Base-by-base conservation (phyloP, 352 stramenopile species). In the Pythium myriotylum region DNA sequence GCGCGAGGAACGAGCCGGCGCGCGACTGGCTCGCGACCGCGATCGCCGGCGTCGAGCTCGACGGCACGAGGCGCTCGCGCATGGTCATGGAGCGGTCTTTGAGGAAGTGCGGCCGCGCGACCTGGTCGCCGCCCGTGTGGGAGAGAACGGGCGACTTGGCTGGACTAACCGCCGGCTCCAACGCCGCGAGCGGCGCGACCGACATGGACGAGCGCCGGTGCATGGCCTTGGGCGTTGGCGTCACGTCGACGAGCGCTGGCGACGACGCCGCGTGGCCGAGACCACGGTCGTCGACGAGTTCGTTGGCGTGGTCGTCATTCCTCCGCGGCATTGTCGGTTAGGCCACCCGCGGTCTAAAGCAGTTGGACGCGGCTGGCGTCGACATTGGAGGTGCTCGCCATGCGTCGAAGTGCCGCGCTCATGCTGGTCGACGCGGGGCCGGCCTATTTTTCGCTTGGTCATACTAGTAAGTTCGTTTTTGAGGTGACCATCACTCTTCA, bases 61-160 rank as follows among this genome's bases (percentile, higher is more conserved):
- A 72, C 16, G 68, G 49, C 17, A 50, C 54, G 24, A 67, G 19
- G 2, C 62, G 42, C 29, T 82, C 61, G 0, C 68, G 62, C 47
- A 84, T 68, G 3, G 81, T 87, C 9, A 68, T 72, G 0, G 81
- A 84, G 2, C 74, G 68, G 37, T 88, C 70, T 41, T 87, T 84
- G 14, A 88, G 62, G 48, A 80, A 90, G 20, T 72, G 70, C 9
- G 73, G 76, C 0, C 70, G 67, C 29, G 79, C 51, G 2, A 68
- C 60, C 67, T 73, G 74, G 57, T 87, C 77, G 5, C 68, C 71
- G 4, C 66, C 69, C 17, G 67, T 43, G n/a, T n/a, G n/a, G n/a
- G n/a, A n/a, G 12, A 74, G 43, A 24, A 29, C 17, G 9, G 42
- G 24, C 42, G 50, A 26, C 27, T 22, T 53, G 13, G 12, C 22